A percentile compares a stretch with the other conserved stretches of the same genome.
Evolutionary conservation across 2,329 filamentous ascomycete species (phyloP).

Genomic region (Cercospora sp.): DNA sequence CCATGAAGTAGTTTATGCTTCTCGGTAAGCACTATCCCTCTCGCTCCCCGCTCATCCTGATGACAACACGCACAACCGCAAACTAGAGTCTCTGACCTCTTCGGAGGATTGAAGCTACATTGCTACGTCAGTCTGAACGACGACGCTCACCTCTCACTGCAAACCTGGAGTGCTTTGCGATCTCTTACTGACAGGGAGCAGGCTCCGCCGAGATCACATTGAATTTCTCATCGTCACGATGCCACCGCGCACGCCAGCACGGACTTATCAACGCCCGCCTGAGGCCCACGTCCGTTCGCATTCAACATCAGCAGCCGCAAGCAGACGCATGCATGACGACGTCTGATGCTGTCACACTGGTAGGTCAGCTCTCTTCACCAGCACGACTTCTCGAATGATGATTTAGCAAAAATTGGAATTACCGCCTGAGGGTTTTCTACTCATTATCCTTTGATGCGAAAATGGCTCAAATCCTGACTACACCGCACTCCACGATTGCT

Average conservation of each 20-base stretch:
- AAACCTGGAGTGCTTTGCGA: background rate
- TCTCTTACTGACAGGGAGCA: background rate
- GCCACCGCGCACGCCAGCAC: background rate
- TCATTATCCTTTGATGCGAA: conserved; percentile 21
- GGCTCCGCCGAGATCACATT: background rate
- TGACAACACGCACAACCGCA: conserved; percentile 33
- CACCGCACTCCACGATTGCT: background rate
- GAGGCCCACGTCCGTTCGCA: background rate
- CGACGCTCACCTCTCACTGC: conserved; percentile 1
- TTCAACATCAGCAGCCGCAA: background rate
- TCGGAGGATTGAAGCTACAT: conserved; percentile 33
- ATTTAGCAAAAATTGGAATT: conserved; percentile 32
- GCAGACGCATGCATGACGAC: background rate
- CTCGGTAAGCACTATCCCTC: conserved; percentile 18
- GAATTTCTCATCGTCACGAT: background rate
- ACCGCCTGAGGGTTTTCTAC: conserved; percentile 31
- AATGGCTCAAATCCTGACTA: conserved; percentile 17
- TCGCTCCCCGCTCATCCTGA: conserved; percentile 18
- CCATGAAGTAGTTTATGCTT: background rate
- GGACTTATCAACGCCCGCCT: background rate
- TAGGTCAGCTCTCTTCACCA: background rate
- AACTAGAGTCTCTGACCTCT: conserved; percentile 36
- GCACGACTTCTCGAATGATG: conserved; percentile 25
- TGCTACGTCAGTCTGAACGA: conserved; percentile 35
- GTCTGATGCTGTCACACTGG: background rate